phyloP scores from a whole-genome alignment of 345 rosid species.

The Arabis hirsuta region DNA sequence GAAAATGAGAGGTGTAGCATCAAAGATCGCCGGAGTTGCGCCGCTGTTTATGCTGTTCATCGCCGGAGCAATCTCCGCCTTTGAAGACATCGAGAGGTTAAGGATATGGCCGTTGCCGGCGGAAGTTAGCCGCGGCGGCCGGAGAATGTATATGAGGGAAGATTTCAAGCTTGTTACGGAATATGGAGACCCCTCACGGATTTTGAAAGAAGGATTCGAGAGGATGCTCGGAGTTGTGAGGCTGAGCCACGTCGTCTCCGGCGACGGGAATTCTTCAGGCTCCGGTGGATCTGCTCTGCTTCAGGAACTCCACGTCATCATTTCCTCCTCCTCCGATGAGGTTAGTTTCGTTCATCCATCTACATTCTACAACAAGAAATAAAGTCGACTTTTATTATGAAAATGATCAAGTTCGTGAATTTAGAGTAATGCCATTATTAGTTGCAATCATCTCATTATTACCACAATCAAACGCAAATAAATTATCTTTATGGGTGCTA shows the following conservation, averaged over 20 bases:
- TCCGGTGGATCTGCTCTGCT: conserved; percentile 45
- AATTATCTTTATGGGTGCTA: neutral
- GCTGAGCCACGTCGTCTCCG: conserved; percentile 47
- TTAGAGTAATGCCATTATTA: conserved; percentile 15
- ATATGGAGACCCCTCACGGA: conserved; percentile 48
- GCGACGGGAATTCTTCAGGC: conserved; percentile 46
- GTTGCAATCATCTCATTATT: conserved; percentile 1
- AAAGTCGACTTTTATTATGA: neutral
- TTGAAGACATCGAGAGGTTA: conserved; percentile 37
- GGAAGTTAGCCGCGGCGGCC: conserved; percentile 50
- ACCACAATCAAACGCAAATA: neutral
- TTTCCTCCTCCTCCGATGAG: conserved; percentile 55
- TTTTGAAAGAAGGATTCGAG: conserved; percentile 59
- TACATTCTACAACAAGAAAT: neutral
- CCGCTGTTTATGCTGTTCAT: conserved; percentile 32
- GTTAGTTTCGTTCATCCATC: conserved; percentile 35
- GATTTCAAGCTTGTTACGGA: conserved; percentile 49
- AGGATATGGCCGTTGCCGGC: conserved; percentile 67
- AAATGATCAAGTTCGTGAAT: neutral
- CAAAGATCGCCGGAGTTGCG: conserved; percentile 33
- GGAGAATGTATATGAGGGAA: conserved; percentile 40
- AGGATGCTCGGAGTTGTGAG: conserved; percentile 55
- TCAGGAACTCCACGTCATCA: conserved; percentile 49
- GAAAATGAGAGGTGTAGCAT: conserved; percentile 34
- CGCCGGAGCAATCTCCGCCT: conserved; percentile 41